Evolutionary conservation across 140 eudicot genomes (phyloP), one percentile per base, ranked within the genome.

Genomic region (Erigeron philadelphicus): DNA sequence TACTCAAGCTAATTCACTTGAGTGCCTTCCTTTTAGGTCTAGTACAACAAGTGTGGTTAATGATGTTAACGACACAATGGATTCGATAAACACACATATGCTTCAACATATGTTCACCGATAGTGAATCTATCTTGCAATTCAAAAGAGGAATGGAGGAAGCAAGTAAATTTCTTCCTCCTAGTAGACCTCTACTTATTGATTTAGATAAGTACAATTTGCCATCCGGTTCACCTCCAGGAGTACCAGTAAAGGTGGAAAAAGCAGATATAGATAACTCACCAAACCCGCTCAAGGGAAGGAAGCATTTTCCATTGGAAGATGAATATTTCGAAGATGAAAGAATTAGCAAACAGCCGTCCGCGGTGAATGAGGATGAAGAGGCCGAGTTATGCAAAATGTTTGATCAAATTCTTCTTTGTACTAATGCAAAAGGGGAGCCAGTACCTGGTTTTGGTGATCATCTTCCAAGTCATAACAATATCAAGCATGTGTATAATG

Each of bases 81-180:
- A 82, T 62, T 66, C 88, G 42, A 55, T 71, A 59, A 58, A 71
- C 61, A 11, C 72, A 1, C 74, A 75, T 3, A 16, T 73, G 68
- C 47, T 71, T 52, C 75, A 74, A 55, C 73, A 61, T 40, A 77
- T 88, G 15, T 86, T 75, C 58, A 80, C 71, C 9, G 78, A 86
- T 68, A 80, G 70, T 1, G 82, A 89, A 41, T 84, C 95, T 1
- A 78, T 89, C 55, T 68, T 80, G 76, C 85, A 76, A 71, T 91
- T 82, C 66, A 69, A 81, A 72, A 84, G 66, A 61, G 97, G 96
- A 41, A 77, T 80, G 87, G 96, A 88, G 72, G 96, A 88, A 79
- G 96, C 97, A 11, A 82, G 79, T 70, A 91, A 86, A 58, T 91
- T 91, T 63, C 91, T 91, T 70, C 96, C 97, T 19, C 73, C 67